Base-by-base conservation (phyloP, 345 rosid species). In the Citrus unshiu region DNA sequence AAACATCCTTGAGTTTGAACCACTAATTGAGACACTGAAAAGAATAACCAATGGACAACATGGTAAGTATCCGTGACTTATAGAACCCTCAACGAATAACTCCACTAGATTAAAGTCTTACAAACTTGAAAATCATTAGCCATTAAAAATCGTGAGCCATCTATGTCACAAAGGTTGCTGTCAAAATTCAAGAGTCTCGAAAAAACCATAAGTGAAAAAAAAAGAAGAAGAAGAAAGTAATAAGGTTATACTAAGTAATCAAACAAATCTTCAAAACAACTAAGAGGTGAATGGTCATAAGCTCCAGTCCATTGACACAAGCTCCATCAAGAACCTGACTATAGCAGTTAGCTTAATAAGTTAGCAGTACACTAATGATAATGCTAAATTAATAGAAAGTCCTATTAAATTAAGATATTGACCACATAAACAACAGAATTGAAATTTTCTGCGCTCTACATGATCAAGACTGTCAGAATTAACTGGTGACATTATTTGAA, bases 11-110 rank as follows among this genome's bases (percentile, higher is more conserved):
- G 97, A 89, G 88, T 85, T 90, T 75, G 93, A 80, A 70, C 86
- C 92, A 76, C 86, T 91, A 58, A 93, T 91, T 61, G 98, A 97
- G 60, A 97, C 87, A 72, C 99, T 97, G 97, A 58, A 87, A 46
- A 80, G 19, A 76, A 73, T 27, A 40, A 63, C 29, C 40, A 78
- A 58, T 8, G 4, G 29, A 72, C 35, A 74, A 63, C 72, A 73
- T 22, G 39, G 68, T 51, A 70, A 80, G 58, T 24, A 43, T 69
- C 37, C 73, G 14, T 39, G 32, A 72, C 70, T 51, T 70, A 34
- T 67, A 74, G 32, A 29, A 77, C 10, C 27, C 66, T 43, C n/a
- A 9, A 51, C 29, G 18, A 51, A 62, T n/a, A 12, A 56, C 46
- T 72, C 54, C 7, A 6, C 39, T 32, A 54, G 4, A 71, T n/a